Conservation (phyloP, 306 rosid genomes). For the Vachellia pachyceras region DNA sequence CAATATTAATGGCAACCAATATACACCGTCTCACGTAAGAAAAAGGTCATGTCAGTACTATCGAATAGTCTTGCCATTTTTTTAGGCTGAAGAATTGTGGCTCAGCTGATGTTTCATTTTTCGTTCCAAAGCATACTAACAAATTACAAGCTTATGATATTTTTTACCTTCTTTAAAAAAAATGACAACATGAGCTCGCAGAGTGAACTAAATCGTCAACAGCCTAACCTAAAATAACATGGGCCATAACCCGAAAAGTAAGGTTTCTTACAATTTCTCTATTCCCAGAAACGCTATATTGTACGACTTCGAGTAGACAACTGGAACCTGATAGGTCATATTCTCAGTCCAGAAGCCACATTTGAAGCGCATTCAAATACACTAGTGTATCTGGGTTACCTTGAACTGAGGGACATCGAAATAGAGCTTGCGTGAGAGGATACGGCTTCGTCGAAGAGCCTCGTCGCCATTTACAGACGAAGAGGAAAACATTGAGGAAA, state of each 20-base stretch:
- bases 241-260: background rate
- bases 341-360: background rate
- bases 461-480: constrained; percentile 44
- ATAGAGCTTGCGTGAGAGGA: constrained; percentile 86
- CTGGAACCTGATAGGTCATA: constrained; percentile 68
- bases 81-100: background rate
- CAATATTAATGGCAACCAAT: background rate
- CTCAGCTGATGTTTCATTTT: background rate
- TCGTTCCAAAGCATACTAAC: background rate
- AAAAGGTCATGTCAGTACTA: background rate
- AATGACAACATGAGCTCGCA: background rate
- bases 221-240: background rate
- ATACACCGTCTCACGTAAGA: background rate
- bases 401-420: constrained; percentile 69
- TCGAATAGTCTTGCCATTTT: background rate
- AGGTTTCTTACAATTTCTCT: constrained; percentile 76
- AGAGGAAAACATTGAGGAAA: constrained; percentile 48
- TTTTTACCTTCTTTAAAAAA: background rate
- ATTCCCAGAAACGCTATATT: constrained; percentile 84
- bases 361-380: background rate
- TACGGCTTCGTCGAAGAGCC: constrained; percentile 56
- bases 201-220: background rate
- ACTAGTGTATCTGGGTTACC: constrained; percentile 44
- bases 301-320: constrained; percentile 77
- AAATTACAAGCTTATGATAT: background rate